Evolutionary conservation across 2,329 filamentous ascomycete species (phyloP).

Genomic region (Diaporthe sp.): DNA sequence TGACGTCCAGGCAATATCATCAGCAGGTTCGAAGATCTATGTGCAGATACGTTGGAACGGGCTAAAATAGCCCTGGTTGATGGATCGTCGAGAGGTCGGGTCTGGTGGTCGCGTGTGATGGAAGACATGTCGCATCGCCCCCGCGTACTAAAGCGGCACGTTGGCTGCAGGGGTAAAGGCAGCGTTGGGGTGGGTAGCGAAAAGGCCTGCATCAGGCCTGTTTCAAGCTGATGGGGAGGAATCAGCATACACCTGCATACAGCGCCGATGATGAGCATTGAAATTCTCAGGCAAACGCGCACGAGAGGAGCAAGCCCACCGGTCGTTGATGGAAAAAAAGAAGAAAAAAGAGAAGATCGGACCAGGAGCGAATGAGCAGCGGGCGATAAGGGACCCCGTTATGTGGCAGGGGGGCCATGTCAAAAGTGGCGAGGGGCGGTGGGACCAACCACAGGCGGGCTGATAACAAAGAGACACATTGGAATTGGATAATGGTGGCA

Average conservation of each 20-base stretch:
- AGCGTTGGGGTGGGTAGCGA: not conserved
- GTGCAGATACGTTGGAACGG: not conserved
- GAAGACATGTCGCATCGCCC: conserved; percentile 16
- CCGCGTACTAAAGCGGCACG: conserved; percentile 4
- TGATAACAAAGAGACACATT: conserved; percentile 30
- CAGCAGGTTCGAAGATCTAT: not conserved
- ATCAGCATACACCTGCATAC: not conserved
- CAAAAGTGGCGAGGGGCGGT: conserved; percentile 17
- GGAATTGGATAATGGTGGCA: conserved; percentile 19
- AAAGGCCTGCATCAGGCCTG: conserved; percentile 20
- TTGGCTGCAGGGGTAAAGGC: conserved; percentile 11
- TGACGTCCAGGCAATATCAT: not conserved
- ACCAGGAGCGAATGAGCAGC: not conserved
- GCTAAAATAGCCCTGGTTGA: conserved; percentile 18
- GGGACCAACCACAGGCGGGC: conserved; percentile 28
- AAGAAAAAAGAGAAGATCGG: not conserved
- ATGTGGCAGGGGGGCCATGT: conserved; percentile 7
- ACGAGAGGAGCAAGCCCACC: not conserved
- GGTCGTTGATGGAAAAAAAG: not conserved
- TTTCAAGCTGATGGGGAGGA: conserved; percentile 21
- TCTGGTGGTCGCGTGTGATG: conserved; percentile 2
- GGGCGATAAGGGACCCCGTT: not conserved
- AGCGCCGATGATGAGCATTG: not conserved
- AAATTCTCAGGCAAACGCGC: not conserved
- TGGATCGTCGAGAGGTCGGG: not conserved